Evolutionary conservation across 805 yeast genomes (phyloP).

Genomic region (Metschnikowia chrysomelidarum): DNA sequence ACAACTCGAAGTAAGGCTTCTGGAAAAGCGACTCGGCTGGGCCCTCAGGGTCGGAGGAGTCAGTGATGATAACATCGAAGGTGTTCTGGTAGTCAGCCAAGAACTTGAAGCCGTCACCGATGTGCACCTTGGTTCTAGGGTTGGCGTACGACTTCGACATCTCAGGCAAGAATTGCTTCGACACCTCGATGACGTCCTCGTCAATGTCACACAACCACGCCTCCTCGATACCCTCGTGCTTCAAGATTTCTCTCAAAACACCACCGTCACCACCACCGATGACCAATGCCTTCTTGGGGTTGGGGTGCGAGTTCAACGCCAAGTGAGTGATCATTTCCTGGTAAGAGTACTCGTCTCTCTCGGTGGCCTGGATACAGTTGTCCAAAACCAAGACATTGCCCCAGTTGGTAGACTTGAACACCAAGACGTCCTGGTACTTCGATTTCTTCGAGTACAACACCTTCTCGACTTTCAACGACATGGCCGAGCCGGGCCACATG

Average conservation of each 20-base stretch:
- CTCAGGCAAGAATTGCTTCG: slow-evolving; percentile 84
- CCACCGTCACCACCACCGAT: slow-evolving; percentile 99
- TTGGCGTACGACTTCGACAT: slow-evolving; percentile 82
- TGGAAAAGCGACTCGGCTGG: slow-evolving; percentile 95
- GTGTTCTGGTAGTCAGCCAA: slow-evolving; percentile 77
- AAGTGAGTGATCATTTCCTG: slow-evolving; percentile 98
- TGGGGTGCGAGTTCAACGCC: slow-evolving; percentile 89
- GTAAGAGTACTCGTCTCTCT: slow-evolving; percentile 95
- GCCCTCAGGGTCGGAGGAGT: slow-evolving; percentile 97
- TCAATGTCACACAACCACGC: slow-evolving; percentile 94
- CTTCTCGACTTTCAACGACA: slow-evolving; percentile 85
- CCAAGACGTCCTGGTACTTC: slow-evolving; percentile 88
- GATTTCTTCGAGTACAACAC: slow-evolving; percentile 83
- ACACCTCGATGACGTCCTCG: slow-evolving; percentile 83
- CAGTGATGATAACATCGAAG: slow-evolving; percentile 94
- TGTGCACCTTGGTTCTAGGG: slow-evolving; percentile 86
- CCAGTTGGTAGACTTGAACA: slow-evolving; percentile 88
- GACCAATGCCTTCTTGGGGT: slow-evolving; percentile 90
- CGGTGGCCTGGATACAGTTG: slow-evolving; percentile 94
- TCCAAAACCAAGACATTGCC: slow-evolving; percentile 95
- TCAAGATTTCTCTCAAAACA: slow-evolving; percentile 90
- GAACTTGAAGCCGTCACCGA: slow-evolving; percentile 98
- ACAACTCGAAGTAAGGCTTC: slow-evolving; percentile 82
- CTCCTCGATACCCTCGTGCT: slow-evolving; percentile 82
- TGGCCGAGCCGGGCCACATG: slow-evolving; percentile 99